These are phyloP conservation scores for Geotrichum citri-aurantii DNA, from an alignment of 1,139 yeast species.

Conservation along the genomic window DNA sequence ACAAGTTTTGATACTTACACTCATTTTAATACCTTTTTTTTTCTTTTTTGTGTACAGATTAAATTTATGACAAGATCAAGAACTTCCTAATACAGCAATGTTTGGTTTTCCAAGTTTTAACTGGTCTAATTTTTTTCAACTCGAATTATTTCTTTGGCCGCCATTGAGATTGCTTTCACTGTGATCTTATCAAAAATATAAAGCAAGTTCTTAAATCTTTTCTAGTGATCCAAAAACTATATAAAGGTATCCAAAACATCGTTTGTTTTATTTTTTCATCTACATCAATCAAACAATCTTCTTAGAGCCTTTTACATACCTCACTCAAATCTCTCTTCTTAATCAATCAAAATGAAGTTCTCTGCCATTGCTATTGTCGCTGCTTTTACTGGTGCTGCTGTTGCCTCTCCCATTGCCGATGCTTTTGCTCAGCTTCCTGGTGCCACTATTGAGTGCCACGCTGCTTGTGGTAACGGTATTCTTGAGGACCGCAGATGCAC, in stretches of 20 bases:
- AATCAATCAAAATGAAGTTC: neutral
- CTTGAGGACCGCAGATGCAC: constrained; percentile 10
- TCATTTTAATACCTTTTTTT: neutral
- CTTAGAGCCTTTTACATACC: neutral
- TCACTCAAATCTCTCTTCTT: neutral
- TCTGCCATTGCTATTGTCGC: neutral
- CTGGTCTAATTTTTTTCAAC: neutral
- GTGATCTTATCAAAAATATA: neutral
- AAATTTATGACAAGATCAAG: neutral
- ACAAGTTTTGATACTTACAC: neutral
- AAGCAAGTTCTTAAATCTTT: neutral
- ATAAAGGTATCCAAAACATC: neutral
- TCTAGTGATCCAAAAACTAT: neutral
- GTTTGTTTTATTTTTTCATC: neutral
- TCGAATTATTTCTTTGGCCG: neutral
- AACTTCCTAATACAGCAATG: neutral
- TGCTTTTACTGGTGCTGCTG: neutral
- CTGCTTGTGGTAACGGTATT: constrained; percentile 17
- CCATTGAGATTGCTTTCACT: neutral
- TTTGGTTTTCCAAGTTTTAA: neutral
- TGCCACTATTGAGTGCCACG: constrained; percentile 12
- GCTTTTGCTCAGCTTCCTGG: constrained; percentile 17
- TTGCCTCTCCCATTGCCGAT: constrained; percentile 6
- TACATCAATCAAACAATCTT: neutral
- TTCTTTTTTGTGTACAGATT: neutral